phyloP scores from a whole-genome alignment of 495 filamentous ascomycete genomes.

The Trichoderma reesei region DNA sequence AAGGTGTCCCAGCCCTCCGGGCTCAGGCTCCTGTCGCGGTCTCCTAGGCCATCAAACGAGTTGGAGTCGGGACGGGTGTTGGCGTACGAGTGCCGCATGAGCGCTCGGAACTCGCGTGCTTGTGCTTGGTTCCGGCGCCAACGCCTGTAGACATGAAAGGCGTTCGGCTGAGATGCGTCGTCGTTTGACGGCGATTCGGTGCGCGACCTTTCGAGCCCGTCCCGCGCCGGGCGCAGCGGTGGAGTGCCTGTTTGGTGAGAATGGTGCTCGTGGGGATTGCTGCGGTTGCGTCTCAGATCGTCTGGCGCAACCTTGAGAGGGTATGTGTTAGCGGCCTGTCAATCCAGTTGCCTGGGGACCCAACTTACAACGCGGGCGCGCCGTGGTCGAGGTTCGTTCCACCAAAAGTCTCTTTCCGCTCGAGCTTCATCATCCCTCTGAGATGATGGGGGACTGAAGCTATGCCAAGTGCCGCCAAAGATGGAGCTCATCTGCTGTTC shows the following conservation, averaged over 20 bases:
- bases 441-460: neutral
- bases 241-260: neutral
- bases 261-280: neutral
- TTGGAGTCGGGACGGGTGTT: neutral
- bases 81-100: neutral
- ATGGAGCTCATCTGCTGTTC: neutral
- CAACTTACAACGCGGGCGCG: neutral
- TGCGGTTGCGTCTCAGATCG: neutral
- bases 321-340: neutral
- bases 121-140: neutral
- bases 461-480: neutral
- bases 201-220: neutral
- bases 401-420: neutral
- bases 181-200: neutral
- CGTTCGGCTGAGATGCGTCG: neutral
- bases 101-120: neutral
- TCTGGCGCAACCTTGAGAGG: neutral
- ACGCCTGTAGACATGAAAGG: neutral
- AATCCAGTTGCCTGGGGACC: neutral
- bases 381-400: neutral
- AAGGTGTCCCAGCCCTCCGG: conserved; percentile 77
- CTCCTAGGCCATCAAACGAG: conserved; percentile 63
- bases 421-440: neutral
- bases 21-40: conserved; percentile 72
- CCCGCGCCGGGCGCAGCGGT: too few relatives aligned